A percentile compares a stretch with the other conserved stretches of the same genome.
These are phyloP conservation scores for Phytophthora citrophthora DNA, from an alignment of 352 stramenopile genomes.

Conservation along the genomic window DNA sequence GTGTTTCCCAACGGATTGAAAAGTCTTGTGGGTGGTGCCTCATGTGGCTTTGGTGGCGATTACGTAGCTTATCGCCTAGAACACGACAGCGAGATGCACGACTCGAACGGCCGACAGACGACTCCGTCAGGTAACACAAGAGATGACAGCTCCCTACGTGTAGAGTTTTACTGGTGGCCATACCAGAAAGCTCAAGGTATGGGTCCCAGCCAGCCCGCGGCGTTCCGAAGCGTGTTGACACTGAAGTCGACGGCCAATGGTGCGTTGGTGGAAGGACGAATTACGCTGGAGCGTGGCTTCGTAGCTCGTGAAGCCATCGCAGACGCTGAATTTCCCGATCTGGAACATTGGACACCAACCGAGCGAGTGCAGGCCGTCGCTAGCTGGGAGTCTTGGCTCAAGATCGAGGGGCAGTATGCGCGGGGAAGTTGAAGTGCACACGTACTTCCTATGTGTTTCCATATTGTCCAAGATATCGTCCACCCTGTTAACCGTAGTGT, in stretches of 20 bases:
- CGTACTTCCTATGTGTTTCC: neutral
- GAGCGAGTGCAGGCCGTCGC: conserved; percentile 27
- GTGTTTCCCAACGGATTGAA: conserved; percentile 29
- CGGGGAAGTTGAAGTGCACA: conserved; percentile 8
- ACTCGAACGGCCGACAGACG: neutral
- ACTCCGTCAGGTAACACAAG: neutral
- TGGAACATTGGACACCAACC: conserved; percentile 27
- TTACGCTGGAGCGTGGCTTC: conserved; percentile 23
- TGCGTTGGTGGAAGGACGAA: conserved; percentile 17
- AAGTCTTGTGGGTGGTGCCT: conserved; percentile 20
- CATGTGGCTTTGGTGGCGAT: conserved; percentile 27
- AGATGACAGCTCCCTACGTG: conserved; percentile 8
- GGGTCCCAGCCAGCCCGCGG: neutral
- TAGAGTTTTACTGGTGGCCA: conserved; percentile 39
- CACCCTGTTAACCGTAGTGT: too few species aligned
- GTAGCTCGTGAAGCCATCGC: conserved; percentile 8
- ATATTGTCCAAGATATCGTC: too few species aligned
- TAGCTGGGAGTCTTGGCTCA: conserved; percentile 23
- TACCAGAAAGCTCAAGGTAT: neutral
- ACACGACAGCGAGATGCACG: neutral
- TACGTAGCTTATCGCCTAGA: conserved; percentile 27
- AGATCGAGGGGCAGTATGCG: conserved; percentile 20
- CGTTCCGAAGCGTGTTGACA: conserved; percentile 20
- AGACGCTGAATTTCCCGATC: conserved; percentile 4
- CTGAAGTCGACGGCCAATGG: conserved; percentile 12